Evolutionary conservation across 2,329 filamentous ascomycete species (phyloP), one percentile per base, ranked within the genome.

Genomic region (Cadophora sp.): DNA sequence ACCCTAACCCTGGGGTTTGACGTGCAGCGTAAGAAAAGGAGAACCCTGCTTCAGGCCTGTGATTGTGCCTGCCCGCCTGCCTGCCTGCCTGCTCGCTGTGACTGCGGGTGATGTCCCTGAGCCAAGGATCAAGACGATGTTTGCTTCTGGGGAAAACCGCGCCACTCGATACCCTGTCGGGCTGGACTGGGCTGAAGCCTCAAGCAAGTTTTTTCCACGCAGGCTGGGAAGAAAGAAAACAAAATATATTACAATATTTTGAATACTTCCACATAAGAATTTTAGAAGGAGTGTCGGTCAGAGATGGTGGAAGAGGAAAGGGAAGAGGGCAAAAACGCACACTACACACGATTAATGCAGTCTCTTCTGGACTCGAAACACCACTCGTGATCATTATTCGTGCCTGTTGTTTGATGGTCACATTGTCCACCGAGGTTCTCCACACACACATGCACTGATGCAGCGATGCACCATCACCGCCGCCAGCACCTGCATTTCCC

Each of bases 311-410:
- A 43, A 39, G 39, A 55, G 36, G 18, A n/a, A 3, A 41, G 22
- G 41, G 13, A 20, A 4, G 41, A 45, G 39, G 20, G 16, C 2
- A 16, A 20, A 48, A 18, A 48, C n/a, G 20, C 45, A 48, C 7
- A n/a, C n/a, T 30, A 30, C 1, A 6, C 27, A 30, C 27, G 27
- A 48, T 48, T 14, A 48, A 7, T 33, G 48, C n/a, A 47, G 58
- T 60, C 48, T 43, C 56, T 60, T 43, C 56, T 5, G 43, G 39
- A 43, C 36, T 60, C 67, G 61, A 66, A 68, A 68, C 67, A 65
- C 27, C 59, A 20, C 67, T 66, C 59, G 62, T 67, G 65, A 67
- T 62, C 62, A 63, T 41, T 56, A 63, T 41, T 65, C 61, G 20
- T 39, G 45, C 51, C 36, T 55, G 51, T 51, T 36, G 48, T 66